A percentile compares a stretch with the other conserved stretches of the same genome.
Conservation (phyloP, 352 stramenopile species). For the Discostella stelligera region DNA sequence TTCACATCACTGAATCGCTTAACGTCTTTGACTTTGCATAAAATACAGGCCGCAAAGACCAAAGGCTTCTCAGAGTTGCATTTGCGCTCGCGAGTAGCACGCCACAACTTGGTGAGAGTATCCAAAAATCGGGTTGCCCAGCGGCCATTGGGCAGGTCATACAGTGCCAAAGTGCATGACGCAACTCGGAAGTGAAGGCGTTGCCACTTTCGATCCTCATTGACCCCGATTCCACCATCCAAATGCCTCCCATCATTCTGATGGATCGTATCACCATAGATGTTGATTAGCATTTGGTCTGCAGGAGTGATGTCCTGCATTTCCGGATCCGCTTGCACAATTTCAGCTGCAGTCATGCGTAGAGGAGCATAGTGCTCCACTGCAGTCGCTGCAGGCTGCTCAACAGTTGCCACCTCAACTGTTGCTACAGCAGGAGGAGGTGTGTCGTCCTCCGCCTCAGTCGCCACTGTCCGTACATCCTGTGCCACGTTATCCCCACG, state of each 20-base stretch:
- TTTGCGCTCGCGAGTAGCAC: not conserved
- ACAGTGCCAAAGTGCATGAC: too few relatives aligned
- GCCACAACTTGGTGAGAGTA: not conserved
- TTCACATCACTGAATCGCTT: conserved; percentile 17
- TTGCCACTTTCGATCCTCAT: not conserved
- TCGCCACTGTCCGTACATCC: too few relatives aligned
- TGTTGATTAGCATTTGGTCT: not conserved
- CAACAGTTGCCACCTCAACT: too few relatives aligned
- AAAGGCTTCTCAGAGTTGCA: conserved; percentile 35
- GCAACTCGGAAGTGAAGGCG: not conserved
- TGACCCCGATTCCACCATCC: not conserved
- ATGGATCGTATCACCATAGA: conserved; percentile 16
- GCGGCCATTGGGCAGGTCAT: conserved; percentile 11
- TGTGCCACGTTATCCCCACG: too few relatives aligned
- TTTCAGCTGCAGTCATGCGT: too few relatives aligned
- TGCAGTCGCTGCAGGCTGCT: too few relatives aligned
- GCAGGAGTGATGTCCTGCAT: not conserved
- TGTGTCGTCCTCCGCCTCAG: too few relatives aligned
- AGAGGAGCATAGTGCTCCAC: too few relatives aligned
- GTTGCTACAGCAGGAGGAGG: too few relatives aligned
- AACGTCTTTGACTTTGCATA: conserved; percentile 6
- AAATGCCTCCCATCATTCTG: conserved; percentile 8
- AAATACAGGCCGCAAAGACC: conserved; percentile 17
- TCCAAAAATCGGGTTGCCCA: conserved; percentile 14
- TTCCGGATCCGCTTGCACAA: not conserved